phyloP scores from a whole-genome alignment of 1,139 yeast species.

The Groenewaldozyma auringiensis region DNA sequence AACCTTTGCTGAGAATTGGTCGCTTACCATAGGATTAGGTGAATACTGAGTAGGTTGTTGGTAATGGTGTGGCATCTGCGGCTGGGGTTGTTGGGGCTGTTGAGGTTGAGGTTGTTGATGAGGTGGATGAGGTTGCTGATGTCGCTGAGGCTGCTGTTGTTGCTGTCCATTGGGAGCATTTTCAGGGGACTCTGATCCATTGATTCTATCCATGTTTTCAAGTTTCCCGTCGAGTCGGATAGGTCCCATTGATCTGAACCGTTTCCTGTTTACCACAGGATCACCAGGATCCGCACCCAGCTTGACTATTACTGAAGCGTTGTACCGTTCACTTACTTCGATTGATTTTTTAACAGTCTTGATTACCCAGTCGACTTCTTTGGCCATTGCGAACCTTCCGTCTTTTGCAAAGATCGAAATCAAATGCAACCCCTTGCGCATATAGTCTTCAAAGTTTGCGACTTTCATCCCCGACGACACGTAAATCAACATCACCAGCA shows the following conservation, averaged over 20 bases:
- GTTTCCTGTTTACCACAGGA: slow-evolving; percentile 43
- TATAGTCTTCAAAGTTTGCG: slow-evolving; percentile 18
- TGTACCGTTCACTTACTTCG: slow-evolving; percentile 40
- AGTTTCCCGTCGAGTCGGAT: neutral
- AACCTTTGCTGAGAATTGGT: neutral
- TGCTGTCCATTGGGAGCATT: no score
- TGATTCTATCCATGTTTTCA: neutral
- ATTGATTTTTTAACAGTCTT: slow-evolving; percentile 50
- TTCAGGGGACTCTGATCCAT: no score
- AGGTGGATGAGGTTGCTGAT: neutral
- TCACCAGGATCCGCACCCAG: slow-evolving; percentile 54
- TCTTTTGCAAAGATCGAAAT: slow-evolving; percentile 35
- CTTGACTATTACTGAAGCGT: slow-evolving; percentile 31
- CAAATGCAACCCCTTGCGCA: slow-evolving; percentile 23
- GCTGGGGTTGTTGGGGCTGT: neutral
- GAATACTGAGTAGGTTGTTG: neutral
- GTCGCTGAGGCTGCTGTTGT: neutral
- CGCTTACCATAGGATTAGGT: neutral
- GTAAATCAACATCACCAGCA: slow-evolving; percentile 40
- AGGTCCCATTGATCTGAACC: slow-evolving; percentile 32
- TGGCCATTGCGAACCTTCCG: slow-evolving; percentile 50
- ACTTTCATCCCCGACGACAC: slow-evolving; percentile 31
- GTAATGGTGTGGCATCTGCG: neutral
- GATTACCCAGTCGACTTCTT: slow-evolving; percentile 58
- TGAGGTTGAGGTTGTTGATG: neutral